Conservation (phyloP, 2,329 filamentous ascomycete genomes). For the Aplosporella prunicola region DNA sequence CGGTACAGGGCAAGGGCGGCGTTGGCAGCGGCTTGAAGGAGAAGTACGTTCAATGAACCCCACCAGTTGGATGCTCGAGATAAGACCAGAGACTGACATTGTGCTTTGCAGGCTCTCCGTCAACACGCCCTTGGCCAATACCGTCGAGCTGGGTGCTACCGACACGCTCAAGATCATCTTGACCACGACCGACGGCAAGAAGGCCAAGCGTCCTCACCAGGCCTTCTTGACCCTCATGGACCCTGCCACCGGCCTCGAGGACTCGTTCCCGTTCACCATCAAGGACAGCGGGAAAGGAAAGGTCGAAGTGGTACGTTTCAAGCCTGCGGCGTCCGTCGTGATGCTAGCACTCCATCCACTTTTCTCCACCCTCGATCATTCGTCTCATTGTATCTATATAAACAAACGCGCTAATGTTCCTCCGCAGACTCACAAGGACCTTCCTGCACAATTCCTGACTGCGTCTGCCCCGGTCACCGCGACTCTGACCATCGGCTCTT, state of each 20-base stretch:
- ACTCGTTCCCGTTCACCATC: constrained; percentile 72
- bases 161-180: constrained; percentile 76
- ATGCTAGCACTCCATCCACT: too few species aligned
- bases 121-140: constrained; percentile 51
- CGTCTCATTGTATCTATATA: constrained; percentile 8
- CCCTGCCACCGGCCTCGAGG: constrained; percentile 64
- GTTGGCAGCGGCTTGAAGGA: constrained; percentile 47
- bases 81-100: neutral
- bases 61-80: constrained; percentile 6
- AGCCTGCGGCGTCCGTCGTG: too few species aligned
- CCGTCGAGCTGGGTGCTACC: constrained; percentile 54
- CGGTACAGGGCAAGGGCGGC: constrained; percentile 52
- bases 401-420: constrained; percentile 4
- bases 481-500: constrained; percentile 77
- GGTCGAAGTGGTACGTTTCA: constrained; percentile 65
- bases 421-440: constrained; percentile 71
- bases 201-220: constrained; percentile 80
- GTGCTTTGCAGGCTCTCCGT: constrained; percentile 27
- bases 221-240: constrained; percentile 82
- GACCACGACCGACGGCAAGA: constrained; percentile 69
- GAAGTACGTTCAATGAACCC: constrained; percentile 55
- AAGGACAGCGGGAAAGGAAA: constrained; percentile 84
- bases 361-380: too few species aligned
- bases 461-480: constrained; percentile 61
- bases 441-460: constrained; percentile 71